A percentile compares a stretch with the other conserved stretches of the same genome.
These are phyloP conservation scores for Bathelium albidoporum DNA, from an alignment of 495 filamentous ascomycete genomes.

Conservation along the genomic window DNA sequence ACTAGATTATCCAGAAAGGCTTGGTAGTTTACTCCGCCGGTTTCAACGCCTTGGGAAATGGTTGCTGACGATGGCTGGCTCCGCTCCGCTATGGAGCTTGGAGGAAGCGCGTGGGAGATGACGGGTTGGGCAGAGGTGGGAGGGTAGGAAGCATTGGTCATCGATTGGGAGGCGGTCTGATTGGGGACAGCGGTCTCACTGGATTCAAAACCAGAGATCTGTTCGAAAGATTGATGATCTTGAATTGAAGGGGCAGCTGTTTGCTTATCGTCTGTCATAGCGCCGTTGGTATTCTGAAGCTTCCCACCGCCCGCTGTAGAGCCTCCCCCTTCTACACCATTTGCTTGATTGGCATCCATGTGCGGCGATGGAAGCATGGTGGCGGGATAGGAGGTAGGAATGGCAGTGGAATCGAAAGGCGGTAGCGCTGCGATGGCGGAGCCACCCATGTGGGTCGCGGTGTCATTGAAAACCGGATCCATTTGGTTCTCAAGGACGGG, in stretches of 20 bases:
- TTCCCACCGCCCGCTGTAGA: not conserved
- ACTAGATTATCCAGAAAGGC: constrained; percentile 30
- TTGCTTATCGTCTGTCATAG: not conserved
- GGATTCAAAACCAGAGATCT: constrained; percentile 1
- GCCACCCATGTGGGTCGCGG: constrained; percentile 40
- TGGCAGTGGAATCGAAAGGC: not conserved
- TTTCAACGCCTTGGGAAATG: not conserved
- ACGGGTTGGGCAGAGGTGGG: not conserved
- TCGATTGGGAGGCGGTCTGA: not conserved
- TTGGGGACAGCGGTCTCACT: not conserved
- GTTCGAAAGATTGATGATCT: constrained; percentile 1
- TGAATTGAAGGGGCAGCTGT: not conserved
- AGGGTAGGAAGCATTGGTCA: not conserved
- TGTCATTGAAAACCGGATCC: constrained; percentile 63
- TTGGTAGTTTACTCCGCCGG: constrained; percentile 30
- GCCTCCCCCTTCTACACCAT: not conserved
- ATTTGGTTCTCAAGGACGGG: constrained; percentile 63
- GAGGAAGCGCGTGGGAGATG: not conserved
- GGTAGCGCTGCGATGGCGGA: constrained; percentile 14
- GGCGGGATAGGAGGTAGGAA: not conserved
- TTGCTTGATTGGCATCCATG: not conserved
- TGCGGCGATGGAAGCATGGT: not conserved
- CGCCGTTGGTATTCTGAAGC: not conserved
- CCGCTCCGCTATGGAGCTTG: not conserved
- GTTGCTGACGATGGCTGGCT: not conserved